Evolutionary conservation across 2,329 filamentous ascomycete genomes (phyloP).

Genomic region (Colletotrichum lini): DNA sequence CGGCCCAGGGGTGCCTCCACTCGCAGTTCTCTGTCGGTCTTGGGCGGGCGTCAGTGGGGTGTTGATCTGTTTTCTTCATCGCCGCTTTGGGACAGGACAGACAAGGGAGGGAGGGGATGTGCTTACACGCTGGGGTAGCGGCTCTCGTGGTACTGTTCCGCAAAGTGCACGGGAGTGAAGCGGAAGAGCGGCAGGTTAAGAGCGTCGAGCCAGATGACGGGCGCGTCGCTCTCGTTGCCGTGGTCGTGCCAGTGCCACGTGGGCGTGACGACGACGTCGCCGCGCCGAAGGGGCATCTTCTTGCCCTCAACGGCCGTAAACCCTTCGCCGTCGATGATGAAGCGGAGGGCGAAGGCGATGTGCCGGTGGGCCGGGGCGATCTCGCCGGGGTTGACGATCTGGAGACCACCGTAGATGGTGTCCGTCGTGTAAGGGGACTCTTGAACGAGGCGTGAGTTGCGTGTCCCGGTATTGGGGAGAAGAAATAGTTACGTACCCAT

Average conservation of each 20-base stretch:
- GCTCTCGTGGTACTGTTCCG: constrained; percentile 62
- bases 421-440: constrained; percentile 70
- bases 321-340: constrained; percentile 70
- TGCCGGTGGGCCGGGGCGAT: constrained; percentile 69
- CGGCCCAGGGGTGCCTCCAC: constrained; percentile 61
- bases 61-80: too few species aligned
- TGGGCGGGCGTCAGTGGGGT: constrained; percentile 16
- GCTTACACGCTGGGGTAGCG: constrained; percentile 63
- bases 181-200: constrained; percentile 67
- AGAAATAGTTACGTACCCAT: constrained; percentile 46
- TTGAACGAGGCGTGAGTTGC: constrained; percentile 40
- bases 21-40: constrained; percentile 53
- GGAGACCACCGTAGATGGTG: constrained; percentile 70
- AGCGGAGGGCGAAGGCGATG: constrained; percentile 69
- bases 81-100: too few species aligned
- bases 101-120: too few species aligned
- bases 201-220: constrained; percentile 72
- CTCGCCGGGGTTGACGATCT: constrained; percentile 70
- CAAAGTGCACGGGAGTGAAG: constrained; percentile 67
- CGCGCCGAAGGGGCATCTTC: constrained; percentile 64
- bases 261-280: constrained; percentile 71
- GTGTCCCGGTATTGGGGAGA: not conserved
- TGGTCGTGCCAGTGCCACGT: constrained; percentile 74
- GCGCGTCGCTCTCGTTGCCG: constrained; percentile 67
- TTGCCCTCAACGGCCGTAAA: constrained; percentile 71